Conservation (phyloP, 805 yeast species). For the Maudiozyma saulgeensis region DNA sequence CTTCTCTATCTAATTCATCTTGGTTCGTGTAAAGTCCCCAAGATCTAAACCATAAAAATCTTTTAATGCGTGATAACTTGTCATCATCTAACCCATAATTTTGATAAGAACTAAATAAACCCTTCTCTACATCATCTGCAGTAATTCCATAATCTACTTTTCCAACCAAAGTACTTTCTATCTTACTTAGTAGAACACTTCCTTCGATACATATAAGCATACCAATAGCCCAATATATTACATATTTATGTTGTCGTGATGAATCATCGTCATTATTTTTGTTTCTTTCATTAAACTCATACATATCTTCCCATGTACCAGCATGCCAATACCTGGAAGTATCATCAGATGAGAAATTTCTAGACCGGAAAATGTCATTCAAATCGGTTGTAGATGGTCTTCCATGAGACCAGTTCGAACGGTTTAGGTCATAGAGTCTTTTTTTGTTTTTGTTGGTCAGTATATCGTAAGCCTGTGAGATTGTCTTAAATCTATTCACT, state of each 20-base stretch:
- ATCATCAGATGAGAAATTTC: slow-evolving; percentile 24
- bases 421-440: slow-evolving; percentile 37
- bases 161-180: slow-evolving; percentile 29
- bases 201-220: slow-evolving; percentile 34
- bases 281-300: slow-evolving; percentile 19
- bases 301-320: slow-evolving; percentile 56
- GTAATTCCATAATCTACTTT: slow-evolving; percentile 17
- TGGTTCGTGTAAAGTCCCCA: slow-evolving; percentile 26
- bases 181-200: slow-evolving; percentile 31
- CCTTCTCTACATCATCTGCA: slow-evolving; percentile 35
- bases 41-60: slow-evolving; percentile 50
- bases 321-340: slow-evolving; percentile 46
- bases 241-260: neutral
- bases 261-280: neutral
- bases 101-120: slow-evolving; percentile 33
- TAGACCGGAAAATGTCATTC: slow-evolving; percentile 8
- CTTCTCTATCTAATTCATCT: slow-evolving; percentile 29
- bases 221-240: slow-evolving; percentile 14
- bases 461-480: slow-evolving; percentile 51
- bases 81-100: slow-evolving; percentile 46
- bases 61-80: slow-evolving; percentile 41
- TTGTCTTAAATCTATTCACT: slow-evolving; percentile 38
- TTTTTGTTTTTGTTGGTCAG: slow-evolving; percentile 38
- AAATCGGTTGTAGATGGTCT: slow-evolving; percentile 6
- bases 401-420: slow-evolving; percentile 38